These are phyloP conservation scores for Amphicarpaea edgeworthii DNA, from an alignment of 306 rosid species.

Conservation along the genomic window DNA sequence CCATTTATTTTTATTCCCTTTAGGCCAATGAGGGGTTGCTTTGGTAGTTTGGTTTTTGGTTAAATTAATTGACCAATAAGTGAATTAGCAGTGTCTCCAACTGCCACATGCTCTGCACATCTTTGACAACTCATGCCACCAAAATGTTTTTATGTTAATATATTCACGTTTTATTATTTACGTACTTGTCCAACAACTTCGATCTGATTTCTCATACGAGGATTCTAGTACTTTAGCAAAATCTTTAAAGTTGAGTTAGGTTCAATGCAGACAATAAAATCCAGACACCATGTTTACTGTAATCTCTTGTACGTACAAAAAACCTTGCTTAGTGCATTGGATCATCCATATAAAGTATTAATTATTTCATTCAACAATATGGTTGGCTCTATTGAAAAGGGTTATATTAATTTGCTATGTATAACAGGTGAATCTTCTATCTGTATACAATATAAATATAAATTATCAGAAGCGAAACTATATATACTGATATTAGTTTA, in stretches of 20 bases:
- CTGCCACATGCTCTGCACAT: slow-evolving; percentile 26
- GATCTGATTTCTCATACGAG: neutral
- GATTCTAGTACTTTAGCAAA: neutral
- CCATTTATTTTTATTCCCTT: neutral
- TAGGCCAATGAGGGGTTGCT: neutral
- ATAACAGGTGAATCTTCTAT: too few species aligned
- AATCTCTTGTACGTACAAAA: neutral
- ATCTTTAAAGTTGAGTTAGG: neutral
- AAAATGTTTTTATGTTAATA: slow-evolving; percentile 1
- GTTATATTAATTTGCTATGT: too few species aligned
- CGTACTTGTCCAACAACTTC: neutral
- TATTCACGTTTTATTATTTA: neutral
- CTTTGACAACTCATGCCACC: slow-evolving; percentile 28
- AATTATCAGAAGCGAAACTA: too few species aligned
- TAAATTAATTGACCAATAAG: neutral
- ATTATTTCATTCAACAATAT: too few species aligned
- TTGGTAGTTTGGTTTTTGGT: neutral
- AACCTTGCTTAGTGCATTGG: neutral
- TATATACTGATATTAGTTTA: too few species aligned
- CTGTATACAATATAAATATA: too few species aligned
- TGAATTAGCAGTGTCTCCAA: neutral
- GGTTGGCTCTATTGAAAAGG: too few species aligned
- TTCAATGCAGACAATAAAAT: slow-evolving; percentile 9
- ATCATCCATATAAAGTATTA: neutral
- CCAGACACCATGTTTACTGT: neutral